Base-by-base conservation (phyloP, 192 early-diverging fungal genomes). In the Chytriomyces sp. region DNA sequence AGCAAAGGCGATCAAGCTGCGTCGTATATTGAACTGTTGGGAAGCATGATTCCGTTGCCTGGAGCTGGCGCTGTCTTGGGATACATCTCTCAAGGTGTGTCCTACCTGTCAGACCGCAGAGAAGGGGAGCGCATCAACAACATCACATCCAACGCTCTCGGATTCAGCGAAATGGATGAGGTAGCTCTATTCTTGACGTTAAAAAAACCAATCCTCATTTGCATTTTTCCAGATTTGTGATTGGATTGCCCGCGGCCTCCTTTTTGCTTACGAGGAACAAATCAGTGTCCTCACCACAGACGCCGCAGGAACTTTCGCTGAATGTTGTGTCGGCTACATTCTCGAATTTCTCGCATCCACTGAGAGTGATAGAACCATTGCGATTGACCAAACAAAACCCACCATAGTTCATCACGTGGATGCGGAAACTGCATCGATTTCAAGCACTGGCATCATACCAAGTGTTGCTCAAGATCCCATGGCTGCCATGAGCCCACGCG, bases 111-210 rank as follows among this genome's bases (percentile, higher is more conserved):
- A 44, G 72, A 73, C 45, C 61, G 63, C 60, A 18, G 72, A 18
- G 72, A 73, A 73, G 57, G 10, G 10, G 72, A 73, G 20, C 53
- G 72, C 18, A 73, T 73, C 57, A 61, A 73, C 35, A 73, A 73
- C 60, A 63, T 73, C 20, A 44, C 72, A 13, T 10, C 24, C n/a
- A 62, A 61, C 57, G 72, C 72, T 11, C 61, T 73, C 1, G 72
- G 72, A 4, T 73, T 73, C 45, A 59, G 50, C 24, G 72, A 73
- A 73, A 73, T 73, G 72, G 72, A 73, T 63, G 72, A 73, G 62
- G 62, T 64, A 35, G 4, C 2, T 35, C 35, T 35, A 2, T 35
- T 35, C 35, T 35, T 4, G 35, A 35, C 35, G 0, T 2, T 1
- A 35, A 35, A 35, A 35, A 0, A 1, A 35, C 35, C 35, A 35